Evolutionary conservation across 139 green algal species (phyloP).

Genomic region (Chlorella sp.): DNA sequence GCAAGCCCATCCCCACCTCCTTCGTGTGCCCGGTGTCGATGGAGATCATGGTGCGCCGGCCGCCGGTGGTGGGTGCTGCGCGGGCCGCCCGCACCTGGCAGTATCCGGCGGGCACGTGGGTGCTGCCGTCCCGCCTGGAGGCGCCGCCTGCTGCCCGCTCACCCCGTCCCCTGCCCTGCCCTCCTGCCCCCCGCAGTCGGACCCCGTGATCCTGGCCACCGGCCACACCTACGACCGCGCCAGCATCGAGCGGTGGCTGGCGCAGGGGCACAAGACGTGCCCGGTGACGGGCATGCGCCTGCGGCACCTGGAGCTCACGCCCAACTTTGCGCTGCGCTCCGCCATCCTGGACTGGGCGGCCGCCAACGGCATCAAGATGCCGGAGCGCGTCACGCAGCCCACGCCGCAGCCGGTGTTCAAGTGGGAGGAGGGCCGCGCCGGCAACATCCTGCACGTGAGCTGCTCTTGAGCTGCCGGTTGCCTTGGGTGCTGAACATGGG

Average conservation of each 20-base stretch:
- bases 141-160: background rate
- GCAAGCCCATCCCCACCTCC: conserved; percentile 35
- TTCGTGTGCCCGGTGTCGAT: conserved; percentile 72
- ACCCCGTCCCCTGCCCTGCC: background rate
- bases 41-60: conserved; percentile 83
- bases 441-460: conserved; percentile 81
- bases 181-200: conserved; percentile 26
- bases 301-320: conserved; percentile 88
- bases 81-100: background rate
- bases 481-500: too few species aligned
- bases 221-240: conserved; percentile 93
- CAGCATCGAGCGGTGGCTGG: conserved; percentile 90
- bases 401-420: conserved; percentile 47
- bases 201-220: conserved; percentile 94
- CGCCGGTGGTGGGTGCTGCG: background rate
- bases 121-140: background rate
- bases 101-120: background rate
- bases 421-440: conserved; percentile 60
- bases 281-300: conserved; percentile 90
- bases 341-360: conserved; percentile 90
- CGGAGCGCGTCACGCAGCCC: conserved; percentile 32
- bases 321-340: conserved; percentile 91
- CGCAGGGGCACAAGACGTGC: conserved; percentile 89
- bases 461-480: background rate
- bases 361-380: conserved; percentile 63